Evolutionary conservation across 2,329 filamentous ascomycete genomes (phyloP), one percentile per base, ranked within the genome.

Genomic region (Penicillium glabrum): DNA sequence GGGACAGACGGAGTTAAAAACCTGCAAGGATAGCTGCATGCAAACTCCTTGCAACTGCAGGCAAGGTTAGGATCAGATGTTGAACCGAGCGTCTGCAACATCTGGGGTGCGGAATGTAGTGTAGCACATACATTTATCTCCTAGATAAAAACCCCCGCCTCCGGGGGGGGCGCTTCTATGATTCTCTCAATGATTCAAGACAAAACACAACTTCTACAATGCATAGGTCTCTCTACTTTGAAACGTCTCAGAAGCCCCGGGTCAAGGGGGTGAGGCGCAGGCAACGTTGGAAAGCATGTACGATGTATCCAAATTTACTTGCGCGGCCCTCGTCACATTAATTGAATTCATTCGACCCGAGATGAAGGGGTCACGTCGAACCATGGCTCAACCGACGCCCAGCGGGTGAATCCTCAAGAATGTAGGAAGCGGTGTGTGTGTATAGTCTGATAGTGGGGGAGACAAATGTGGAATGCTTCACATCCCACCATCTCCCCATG

Each of bases 351-450:
- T 43, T 33, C 29, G 26, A 46, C n/a, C 41, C 50, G 46, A 60
- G 56, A 62, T 54, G 45, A 60, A 64, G 58, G 63, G 60, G 51
- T 58, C 26, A 51, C 26, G 21, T 37, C 27, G 59, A 60, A 64
- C 64, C 62, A 60, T 64, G 64, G 61, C 47, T 63, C 57, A 29
- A 48, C 14, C 21, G 43, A 48, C 51, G 48, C 46, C 52, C 35
- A 46, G 24, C 35, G 27, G 46, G 45, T 41, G 31, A 26, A 45
- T 37, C 45, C 11, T 2, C 52, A 54, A 50, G 54, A 61, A 61
- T 63, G 57, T 46, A 46, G 46, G 51, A 62, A 56, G 66, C 63
- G 69, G 69, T 71, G 69, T 71, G 66, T 62, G 60, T 58, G 58
- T 29, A 23, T 41, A 41, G 46, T 31, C 62, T 54, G 61, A 59